Base-by-base conservation (phyloP, 2,329 filamentous ascomycete genomes). In the Metarhizium album region DNA sequence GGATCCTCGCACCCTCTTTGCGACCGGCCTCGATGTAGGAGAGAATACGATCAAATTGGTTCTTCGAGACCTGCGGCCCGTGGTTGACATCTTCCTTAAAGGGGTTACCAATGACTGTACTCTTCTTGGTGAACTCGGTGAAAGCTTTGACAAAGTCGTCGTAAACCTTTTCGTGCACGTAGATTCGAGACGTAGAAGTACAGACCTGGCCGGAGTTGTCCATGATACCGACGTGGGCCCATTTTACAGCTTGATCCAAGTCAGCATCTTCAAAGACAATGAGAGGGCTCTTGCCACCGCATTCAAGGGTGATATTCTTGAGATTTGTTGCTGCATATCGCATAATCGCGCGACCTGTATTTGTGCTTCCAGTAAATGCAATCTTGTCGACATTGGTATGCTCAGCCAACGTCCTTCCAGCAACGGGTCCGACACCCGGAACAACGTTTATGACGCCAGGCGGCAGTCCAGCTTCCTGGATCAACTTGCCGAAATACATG, bases 351-450 rank as follows among this genome's bases (percentile, higher is more conserved):
- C 80, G 79, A 6, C 83, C 87, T 0, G 86, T 90, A 2, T 72
- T 71, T 0, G 86, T 90, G 4, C 81, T 86, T 38, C 87, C 87
- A 0, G 87, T 90, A 56, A 90, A 91, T 0, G 86, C 84, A 54
- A 91, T 74, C 71, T 90, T 90, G 61, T 87, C 82, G 14, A 91
- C 75, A 38, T 76, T 77, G 22, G 79, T 68, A 61, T 91, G 87
- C 42, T 74, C 74, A 1, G 81, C 83, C 9, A 90, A 73, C 0
- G 84, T 82, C 27, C 11, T 29, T 29, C 27, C 27, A 9, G 27
- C 27, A 9, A 29, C 27, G 27, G 27, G 27, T 9, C 27, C 27
- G 11, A 29, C 7, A 11, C 27, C 27, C 1, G 27, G 27, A 29
- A 29, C 27, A 29, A 29, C 76, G 64, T 90, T 90, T 56, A 90